Conservation (phyloP, 1,284 basidiomycete species). For the Ceraceosorus guamensis region DNA sequence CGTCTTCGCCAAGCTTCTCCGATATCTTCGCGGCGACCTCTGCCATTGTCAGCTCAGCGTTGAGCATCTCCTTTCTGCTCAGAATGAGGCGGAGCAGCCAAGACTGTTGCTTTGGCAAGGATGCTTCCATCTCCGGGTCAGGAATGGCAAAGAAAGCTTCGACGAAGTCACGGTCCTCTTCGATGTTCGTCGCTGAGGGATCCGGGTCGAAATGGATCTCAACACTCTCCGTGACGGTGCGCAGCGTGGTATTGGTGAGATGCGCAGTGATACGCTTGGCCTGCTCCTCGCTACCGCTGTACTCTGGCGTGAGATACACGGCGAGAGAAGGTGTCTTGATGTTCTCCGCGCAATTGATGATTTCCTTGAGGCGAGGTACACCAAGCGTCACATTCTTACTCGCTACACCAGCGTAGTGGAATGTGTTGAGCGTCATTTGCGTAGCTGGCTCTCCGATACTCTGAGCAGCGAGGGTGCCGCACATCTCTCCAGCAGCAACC, state of each 20-base stretch:
- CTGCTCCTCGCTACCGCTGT: conserved; percentile 48
- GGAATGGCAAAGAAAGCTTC: conserved; percentile 99
- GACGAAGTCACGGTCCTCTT: conserved; percentile 91
- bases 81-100: conserved; percentile 96
- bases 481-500: conserved; percentile 96
- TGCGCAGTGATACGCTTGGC: conserved; percentile 88
- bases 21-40: conserved; percentile 90
- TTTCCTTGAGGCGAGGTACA: conserved; percentile 96
- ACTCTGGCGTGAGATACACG: conserved; percentile 60
- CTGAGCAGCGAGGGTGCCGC: conserved; percentile 92
- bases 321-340: conserved; percentile 95
- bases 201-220: conserved; percentile 99
- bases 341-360: conserved; percentile 96
- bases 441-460: conserved; percentile 99
- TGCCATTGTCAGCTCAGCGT: conserved; percentile 90
- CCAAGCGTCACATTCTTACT: conserved; percentile 98
- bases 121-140: conserved; percentile 87
- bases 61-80: conserved; percentile 95
- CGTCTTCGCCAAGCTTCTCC: conserved; percentile 88
- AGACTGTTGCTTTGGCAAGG: conserved; percentile 84
- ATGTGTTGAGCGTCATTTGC: conserved; percentile 99
- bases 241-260: conserved; percentile 85
- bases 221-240: conserved; percentile 88
- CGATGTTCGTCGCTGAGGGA: conserved; percentile 83
- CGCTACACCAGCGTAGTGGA: conserved; percentile 96